Base-by-base conservation (phyloP, 2,329 filamentous ascomycete species). In the Pseudogymnoascus sp. region DNA sequence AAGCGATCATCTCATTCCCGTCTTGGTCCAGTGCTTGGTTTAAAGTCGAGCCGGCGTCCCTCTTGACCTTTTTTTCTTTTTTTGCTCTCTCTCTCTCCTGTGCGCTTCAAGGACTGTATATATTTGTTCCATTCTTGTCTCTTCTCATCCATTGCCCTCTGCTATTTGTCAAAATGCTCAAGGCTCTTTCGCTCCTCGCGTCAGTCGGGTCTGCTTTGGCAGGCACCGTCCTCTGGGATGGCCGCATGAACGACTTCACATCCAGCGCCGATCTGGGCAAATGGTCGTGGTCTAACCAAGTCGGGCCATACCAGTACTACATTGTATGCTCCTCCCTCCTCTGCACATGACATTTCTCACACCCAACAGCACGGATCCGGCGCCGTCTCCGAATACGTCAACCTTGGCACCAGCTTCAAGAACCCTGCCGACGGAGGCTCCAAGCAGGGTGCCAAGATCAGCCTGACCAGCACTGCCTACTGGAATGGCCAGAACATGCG, bases 401-500 rank as follows among this genome's bases (percentile, higher is more conserved):
- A 81, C 64, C 72, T 83, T 58, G 74, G 79, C 61, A 79, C 78
- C 0, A 70, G 72, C 40, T 71, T 74, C 67, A 84, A 87, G 70
- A 74, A 78, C 61, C 77, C 76, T 61, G 74, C 80, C 67, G 87
- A 89, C 72, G 77, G 76, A 0, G 77, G 76, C 58, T 85, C 83
- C 59, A 80, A 76, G 36, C 82, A 88, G 73, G 88, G 87, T 15
- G 83, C 82, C 67, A 87, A 87, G 71, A 84, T 90, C 73, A 87
- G 84, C 4, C 85, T 90, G 59, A 76, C 79, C 69, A 73, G 73
- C 68, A 86, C 82, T 0, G 80, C 87, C 1, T 88, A 83, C 72
- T 90, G 87, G 87, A 86, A 90, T 73, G 85, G 83, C 21, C 85
- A 89, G 71, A 82, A 73, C 58, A 90, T 90, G 87, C 84, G 86